Conservation (phyloP, 306 rosid species). For the Ormosia semicastrata region DNA sequence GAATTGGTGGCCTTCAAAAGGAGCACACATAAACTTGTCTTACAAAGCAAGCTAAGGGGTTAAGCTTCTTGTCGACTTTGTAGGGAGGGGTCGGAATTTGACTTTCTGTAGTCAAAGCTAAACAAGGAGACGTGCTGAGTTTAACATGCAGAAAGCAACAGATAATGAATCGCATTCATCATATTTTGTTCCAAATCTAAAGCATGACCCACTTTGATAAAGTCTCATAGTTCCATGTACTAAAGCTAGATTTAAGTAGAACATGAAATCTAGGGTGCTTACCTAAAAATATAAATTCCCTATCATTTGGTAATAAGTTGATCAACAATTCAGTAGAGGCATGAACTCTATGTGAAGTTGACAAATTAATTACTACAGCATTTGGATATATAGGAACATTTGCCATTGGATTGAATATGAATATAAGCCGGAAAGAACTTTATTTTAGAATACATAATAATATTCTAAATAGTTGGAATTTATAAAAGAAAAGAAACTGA, state of each 20-base stretch:
- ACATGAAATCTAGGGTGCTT: not conserved
- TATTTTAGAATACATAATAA: not conserved
- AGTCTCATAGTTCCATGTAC: not conserved
- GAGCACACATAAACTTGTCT: not conserved
- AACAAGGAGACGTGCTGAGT: not conserved
- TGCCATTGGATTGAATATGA: no score
- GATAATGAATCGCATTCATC: not conserved
- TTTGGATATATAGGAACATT: no score
- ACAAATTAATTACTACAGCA: not conserved
- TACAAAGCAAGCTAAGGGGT: not conserved
- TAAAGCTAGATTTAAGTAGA: not conserved
- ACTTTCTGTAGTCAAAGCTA: conserved; percentile 18
- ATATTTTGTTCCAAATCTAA: not conserved
- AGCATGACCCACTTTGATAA: conserved; percentile 1
- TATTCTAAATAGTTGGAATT: not conserved
- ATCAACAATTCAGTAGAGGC: not conserved
- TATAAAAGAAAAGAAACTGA: not conserved
- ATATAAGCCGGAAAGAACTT: no score
- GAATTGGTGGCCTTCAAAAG: not conserved
- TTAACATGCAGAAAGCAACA: conserved; percentile 8
- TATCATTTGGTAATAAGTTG: not conserved
- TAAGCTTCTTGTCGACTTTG: not conserved
- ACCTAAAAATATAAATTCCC: not conserved
- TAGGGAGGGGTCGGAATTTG: not conserved
- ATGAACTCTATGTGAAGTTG: not conserved